phyloP scores from a whole-genome alignment of 2,329 filamentous ascomycete genomes.

The Aureobasidium sp. region DNA sequence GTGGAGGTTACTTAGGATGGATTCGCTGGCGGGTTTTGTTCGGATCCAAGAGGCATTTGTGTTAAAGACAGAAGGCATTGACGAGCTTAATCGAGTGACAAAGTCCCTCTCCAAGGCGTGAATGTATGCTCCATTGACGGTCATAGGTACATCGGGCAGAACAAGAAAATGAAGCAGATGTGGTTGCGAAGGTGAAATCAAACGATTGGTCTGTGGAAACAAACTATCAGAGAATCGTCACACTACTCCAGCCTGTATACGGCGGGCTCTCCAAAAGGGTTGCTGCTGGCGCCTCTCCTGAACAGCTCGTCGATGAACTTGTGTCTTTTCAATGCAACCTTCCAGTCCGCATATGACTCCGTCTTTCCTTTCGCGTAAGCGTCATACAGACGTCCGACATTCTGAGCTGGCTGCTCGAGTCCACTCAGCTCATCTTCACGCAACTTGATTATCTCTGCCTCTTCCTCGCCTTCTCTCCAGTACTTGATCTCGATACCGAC shows the following conservation, averaged over 20 bases:
- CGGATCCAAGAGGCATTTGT: no score
- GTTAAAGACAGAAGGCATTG: no score
- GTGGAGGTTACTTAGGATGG: no score
- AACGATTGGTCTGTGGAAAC: no score
- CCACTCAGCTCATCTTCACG: background rate
- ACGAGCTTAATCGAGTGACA: no score
- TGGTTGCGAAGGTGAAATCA: no score
- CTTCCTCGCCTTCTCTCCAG: background rate
- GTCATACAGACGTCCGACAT: background rate
- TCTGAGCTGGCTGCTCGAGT: conserved; percentile 1
- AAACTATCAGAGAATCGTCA: no score
- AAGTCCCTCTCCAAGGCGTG: no score
- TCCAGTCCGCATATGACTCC: background rate
- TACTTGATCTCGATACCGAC: background rate
- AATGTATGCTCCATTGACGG: no score
- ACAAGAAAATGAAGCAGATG: no score
- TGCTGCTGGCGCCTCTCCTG: background rate
- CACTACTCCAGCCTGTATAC: background rate
- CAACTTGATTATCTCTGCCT: background rate
- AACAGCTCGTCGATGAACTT: conserved; percentile 7
- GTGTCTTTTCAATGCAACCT: background rate
- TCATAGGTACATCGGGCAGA: no score
- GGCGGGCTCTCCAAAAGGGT: background rate
- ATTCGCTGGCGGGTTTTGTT: no score
- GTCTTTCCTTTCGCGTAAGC: background rate